Base-by-base conservation (phyloP, 1,284 basidiomycete genomes). In the Fistulinella cinereoalba region DNA sequence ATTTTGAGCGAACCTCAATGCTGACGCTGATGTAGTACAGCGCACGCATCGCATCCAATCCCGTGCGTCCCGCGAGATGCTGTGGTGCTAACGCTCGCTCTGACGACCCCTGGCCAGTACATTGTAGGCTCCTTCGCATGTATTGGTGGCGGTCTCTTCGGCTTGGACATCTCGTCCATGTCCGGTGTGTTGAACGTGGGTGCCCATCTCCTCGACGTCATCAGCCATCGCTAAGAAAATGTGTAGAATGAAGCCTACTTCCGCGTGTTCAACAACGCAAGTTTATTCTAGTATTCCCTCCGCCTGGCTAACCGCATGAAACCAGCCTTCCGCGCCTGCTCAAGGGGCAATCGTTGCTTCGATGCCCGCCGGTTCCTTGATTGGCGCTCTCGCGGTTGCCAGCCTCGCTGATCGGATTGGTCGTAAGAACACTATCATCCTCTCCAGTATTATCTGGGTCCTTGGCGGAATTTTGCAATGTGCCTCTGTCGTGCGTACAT, bases 121-220 rank as follows among this genome's bases (percentile, higher is more conserved):
- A 64, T 85, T 51, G 84, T 85, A 44, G 85, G 86, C 24, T 80
- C 83, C 15, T 88, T 89, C 67, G 85, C 86, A 66, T 87, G 85
- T 63, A 88, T 89, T 54, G 85, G 86, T 43, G 86, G 86, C 54
- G 82, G 83, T 44, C 75, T 88, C 37, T 88, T 88, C 62, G 85
- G 86, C 58, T 62, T 87, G 70, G 86, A 89, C 73, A 88, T 88
- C 59, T 86, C 80, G 52, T 83, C 83, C 62, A 88, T 88, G 86
- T 85, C 84, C 51, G 85, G 81, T n/a, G 83, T 88, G 41, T 67
- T 88, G 57, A 83, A 69, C 54, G 83, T 83, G 56, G 51, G 79
- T 64, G 11, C 12, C 18, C 23, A 39, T 16, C 25, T 16, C 22
- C 12, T 19, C 5, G 11, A 24, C n/a, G 22, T 18, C 13, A 11